A percentile compares a stretch with the other conserved stretches of the same genome.
Evolutionary conservation across 495 filamentous ascomycete genomes (phyloP).

Genomic region (Hypomontagnella monticulosa): DNA sequence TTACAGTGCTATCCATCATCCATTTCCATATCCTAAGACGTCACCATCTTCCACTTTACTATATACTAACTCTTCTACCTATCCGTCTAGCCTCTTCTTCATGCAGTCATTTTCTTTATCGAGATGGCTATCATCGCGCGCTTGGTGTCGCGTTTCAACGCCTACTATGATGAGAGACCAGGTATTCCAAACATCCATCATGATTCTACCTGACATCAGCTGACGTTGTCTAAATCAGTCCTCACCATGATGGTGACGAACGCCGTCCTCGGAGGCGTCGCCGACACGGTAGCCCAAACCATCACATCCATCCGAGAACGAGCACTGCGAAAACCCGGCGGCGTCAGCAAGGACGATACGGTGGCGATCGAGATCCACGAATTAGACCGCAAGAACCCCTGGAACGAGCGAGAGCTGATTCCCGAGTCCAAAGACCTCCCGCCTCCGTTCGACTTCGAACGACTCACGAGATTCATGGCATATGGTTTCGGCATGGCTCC

Average conservation of each 20-base stretch:
- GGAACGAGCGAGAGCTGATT: slow-evolving; percentile 71
- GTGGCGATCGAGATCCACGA: slow-evolving; percentile 91
- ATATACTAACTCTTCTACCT: slow-evolving; percentile 38
- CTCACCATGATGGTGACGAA: slow-evolving; percentile 99
- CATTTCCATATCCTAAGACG: slow-evolving; percentile 29
- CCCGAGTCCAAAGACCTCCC: slow-evolving; percentile 69
- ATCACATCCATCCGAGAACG: slow-evolving; percentile 84
- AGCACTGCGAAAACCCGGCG: slow-evolving; percentile 66
- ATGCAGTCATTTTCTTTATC: slow-evolving; percentile 84
- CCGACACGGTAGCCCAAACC: slow-evolving; percentile 94
- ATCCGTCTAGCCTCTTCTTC: slow-evolving; percentile 77
- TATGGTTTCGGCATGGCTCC: slow-evolving; percentile 97
- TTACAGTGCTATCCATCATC: slow-evolving; percentile 3
- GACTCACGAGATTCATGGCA: slow-evolving; percentile 90
- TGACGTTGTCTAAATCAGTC: slow-evolving; percentile 59
- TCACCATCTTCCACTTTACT: slow-evolving; percentile 10
- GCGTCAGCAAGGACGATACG: slow-evolving; percentile 69
- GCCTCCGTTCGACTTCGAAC: slow-evolving; percentile 94
- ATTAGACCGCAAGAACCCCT: slow-evolving; percentile 83
- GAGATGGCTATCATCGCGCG: slow-evolving; percentile 87
- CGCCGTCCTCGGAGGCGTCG: slow-evolving; percentile 89
- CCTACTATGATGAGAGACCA: slow-evolving; percentile 88
- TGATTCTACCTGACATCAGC: neutral
- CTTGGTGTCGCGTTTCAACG: slow-evolving; percentile 86
- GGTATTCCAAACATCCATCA: slow-evolving; percentile 56